Base-by-base conservation (phyloP, 2,329 filamentous ascomycete species). In the Aspergillus ustus region DNA sequence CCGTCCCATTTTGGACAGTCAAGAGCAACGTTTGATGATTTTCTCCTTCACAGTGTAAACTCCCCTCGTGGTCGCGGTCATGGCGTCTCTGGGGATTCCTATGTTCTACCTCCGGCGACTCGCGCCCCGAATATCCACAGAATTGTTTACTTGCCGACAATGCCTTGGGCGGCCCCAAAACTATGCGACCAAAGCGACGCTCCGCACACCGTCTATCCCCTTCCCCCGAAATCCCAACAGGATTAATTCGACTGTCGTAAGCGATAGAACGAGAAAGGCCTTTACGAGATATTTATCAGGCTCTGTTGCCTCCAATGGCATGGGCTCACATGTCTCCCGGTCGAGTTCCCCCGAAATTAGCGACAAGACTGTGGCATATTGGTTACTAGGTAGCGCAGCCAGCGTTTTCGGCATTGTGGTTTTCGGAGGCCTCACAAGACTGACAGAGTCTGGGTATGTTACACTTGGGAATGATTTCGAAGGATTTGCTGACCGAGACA, bases 401-500 rank as follows among this genome's bases (percentile, higher is more conserved):
- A 96, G 92, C 75, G 95, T 98, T 56, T 99, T 98, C 78, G 95
- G 95, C 63, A 97, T 99, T 71, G 93, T 99, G 55, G 87, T 99
- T 49, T 96, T 96, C 77, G 95, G 95, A 61, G 95, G 95, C 6
- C 83, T 99, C 69, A 99, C 95, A 31, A 85, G 95, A 62, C 83
- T 99, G 69, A 99, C 95, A 4, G 95, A 99, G 80, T 99, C 95
- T 68, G 95, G 93, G 93, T 96, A 63, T 31, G 61, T 48, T 34
- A 17, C 20, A 19, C 29, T 29, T 17, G 11, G 13, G 20, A 7
- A 40, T 19, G 29, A 20, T 6, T 40, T 45, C 2, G 15, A 52
- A 8, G 34, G 34, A 40, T 5, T 15, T 40, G 43, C 37, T 60
- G 19, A 53, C n/a, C 2, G 22, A 37, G 44, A 51, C 20, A 57